Evolutionary conservation across 192 early-diverging fungal species (phyloP).

Genomic region (Rhizophagus clarus): DNA sequence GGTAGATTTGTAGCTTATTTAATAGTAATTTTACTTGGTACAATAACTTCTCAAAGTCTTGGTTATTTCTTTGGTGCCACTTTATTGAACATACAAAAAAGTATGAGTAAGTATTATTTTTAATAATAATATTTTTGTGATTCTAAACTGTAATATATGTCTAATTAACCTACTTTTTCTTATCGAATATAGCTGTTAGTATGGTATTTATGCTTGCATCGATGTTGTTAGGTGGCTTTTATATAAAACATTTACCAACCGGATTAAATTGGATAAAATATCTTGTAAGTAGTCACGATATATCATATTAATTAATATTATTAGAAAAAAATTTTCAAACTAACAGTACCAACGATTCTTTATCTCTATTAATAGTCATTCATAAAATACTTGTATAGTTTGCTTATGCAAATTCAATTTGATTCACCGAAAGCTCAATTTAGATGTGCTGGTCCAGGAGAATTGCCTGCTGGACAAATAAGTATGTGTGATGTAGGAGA

Average conservation of each 20-base stretch:
- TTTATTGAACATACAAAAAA: conserved; percentile 3
- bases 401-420: conserved; percentile 25
- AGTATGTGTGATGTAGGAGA: background rate
- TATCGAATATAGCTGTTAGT: background rate
- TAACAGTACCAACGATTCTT: too few relatives aligned
- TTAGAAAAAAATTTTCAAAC: background rate
- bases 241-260: background rate
- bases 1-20: conserved; percentile 6
- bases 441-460: background rate
- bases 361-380: conserved; percentile 17
- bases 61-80: conserved; percentile 25
- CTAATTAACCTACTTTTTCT: background rate
- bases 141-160: background rate
- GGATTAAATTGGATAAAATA: background rate
- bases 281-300: background rate
- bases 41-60: conserved; percentile 12
- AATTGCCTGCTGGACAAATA: background rate
- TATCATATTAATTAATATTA: background rate
- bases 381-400: background rate
- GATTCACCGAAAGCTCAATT: background rate
- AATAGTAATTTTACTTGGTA: background rate
- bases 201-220: conserved; percentile 17
- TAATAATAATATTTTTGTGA: background rate
- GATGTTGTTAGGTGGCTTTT: conserved; percentile 25
- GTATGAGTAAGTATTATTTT: background rate